Base-by-base conservation (phyloP, 2,329 filamentous ascomycete species). In the Cordyceps tenuipes region DNA sequence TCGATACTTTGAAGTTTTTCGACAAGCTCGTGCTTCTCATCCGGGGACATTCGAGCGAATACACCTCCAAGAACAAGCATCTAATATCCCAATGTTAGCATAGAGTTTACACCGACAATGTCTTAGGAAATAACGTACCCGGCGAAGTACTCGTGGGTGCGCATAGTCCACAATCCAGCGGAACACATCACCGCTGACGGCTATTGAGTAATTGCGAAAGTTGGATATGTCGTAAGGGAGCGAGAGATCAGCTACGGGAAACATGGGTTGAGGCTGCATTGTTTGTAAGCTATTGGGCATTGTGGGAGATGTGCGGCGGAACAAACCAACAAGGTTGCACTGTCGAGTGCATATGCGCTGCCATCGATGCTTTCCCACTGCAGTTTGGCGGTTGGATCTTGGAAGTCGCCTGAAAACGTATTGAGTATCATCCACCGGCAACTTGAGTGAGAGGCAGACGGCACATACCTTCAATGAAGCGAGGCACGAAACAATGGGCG, bases 281-380 rank as follows among this genome's bases (percentile, higher is more conserved):
- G n/a, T 21, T 21, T n/a, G 46, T 57, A 36, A 59, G 62, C 34
- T 48, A 5, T 21, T 19, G 19, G 5, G 8, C 15, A 19, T 21
- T n/a, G 7, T 2, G 9, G 47, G 47, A 19, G 34, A n/a, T 26
- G 12, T 19, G 29, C 39, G 8, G 9, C 15, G 13, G 3, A 34
- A 63, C 76, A 71, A 74, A 87, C 85, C 65, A 85, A 81, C 13
- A 99, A 79, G 0, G 89, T 96, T 61, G 85, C 82, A 57, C 87
- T 84, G 68, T 97, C 90, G 19, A 99, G 80, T 62, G 84, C 84
- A 69, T 89, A 90, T 26, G 86, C 80, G 6, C 81, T 83, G 68
- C 97, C 89, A 70, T 97, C 92, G n/a, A 97, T 91, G 68, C 90
- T 96, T 72, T 97, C 91, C 95, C 94, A 99, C 41, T 81, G 80